Percentiles rank a stretch among this genome's conserved stretches.
phyloP scores from a whole-genome alignment of 495 filamentous ascomycete species.

The Aspergillus kassunensis region DNA sequence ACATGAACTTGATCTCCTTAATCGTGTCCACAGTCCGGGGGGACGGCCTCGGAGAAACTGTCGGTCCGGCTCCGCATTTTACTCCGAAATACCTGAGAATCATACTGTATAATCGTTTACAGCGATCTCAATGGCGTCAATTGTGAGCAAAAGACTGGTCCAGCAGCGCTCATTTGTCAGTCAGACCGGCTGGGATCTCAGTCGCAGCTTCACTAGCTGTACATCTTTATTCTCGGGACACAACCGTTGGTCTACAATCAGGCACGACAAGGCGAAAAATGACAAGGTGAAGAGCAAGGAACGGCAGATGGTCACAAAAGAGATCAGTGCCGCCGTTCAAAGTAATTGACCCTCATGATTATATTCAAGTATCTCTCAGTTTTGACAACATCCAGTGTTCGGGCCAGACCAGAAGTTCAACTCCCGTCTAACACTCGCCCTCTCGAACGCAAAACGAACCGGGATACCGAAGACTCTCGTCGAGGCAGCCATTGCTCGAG shows the following conservation, averaged over 20 bases:
- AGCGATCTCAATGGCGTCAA: conserved; percentile 13
- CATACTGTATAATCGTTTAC: no score
- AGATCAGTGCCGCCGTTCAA: conserved; percentile 53
- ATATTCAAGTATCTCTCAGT: background rate
- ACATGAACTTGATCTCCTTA: conserved; percentile 5
- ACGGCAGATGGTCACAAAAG: conserved; percentile 45
- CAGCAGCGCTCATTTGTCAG: conserved; percentile 8
- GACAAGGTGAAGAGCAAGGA: conserved; percentile 58
- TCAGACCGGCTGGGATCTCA: conserved; percentile 16
- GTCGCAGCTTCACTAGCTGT: conserved; percentile 50
- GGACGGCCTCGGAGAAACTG: conserved; percentile 34
- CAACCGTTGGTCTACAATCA: conserved; percentile 92
- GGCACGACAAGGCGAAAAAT: conserved; percentile 83
- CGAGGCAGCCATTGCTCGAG: conserved; percentile 77
- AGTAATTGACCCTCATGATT: conserved; percentile 28
- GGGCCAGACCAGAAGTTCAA: conserved; percentile 72
- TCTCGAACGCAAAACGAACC: conserved; percentile 80
- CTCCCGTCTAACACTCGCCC: conserved; percentile 62
- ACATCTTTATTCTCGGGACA: conserved; percentile 61
- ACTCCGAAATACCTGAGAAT: background rate
- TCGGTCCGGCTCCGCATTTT: conserved; percentile 27
- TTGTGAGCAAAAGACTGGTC: conserved; percentile 15
- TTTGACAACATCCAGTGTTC: conserved; percentile 35
- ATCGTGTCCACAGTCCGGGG: conserved; percentile 22
- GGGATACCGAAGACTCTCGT: conserved; percentile 80